These are phyloP conservation scores for Backusella liffmaniae DNA, from an alignment of 192 early-diverging fungal species.

Conservation along the genomic window DNA sequence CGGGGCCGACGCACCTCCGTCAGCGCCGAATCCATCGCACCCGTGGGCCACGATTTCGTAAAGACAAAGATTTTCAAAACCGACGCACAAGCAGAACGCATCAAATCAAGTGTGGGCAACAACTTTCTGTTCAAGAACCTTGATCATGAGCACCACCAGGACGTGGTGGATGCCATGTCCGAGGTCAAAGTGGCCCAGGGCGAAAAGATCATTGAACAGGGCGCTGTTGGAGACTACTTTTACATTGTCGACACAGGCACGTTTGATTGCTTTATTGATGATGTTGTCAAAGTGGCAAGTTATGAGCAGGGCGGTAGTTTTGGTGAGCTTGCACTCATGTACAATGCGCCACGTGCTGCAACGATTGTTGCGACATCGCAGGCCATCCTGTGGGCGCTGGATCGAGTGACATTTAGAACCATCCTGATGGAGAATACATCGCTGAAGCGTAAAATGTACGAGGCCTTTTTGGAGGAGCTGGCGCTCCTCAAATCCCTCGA, in stretches of 20 bases:
- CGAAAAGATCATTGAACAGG: conserved; percentile 88
- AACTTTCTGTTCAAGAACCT: conserved; percentile 94
- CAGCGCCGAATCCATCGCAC: conserved; percentile 95
- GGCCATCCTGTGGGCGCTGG: conserved; percentile 92
- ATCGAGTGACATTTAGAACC: conserved; percentile 95
- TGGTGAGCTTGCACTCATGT: conserved; percentile 99
- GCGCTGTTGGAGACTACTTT: conserved; percentile 95
- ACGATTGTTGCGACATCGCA: conserved; percentile 86
- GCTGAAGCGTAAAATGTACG: conserved; percentile 94
- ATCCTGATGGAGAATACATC: conserved; percentile 98
- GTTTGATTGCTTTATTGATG: conserved; percentile 87
- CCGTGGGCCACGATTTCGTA: conserved; percentile 77
- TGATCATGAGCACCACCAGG: conserved; percentile 93
- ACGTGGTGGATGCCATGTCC: conserved; percentile 95
- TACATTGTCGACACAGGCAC: conserved; percentile 96
- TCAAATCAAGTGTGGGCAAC: conserved; percentile 74
- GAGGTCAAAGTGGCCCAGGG: conserved; percentile 75
- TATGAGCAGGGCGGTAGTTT: conserved; percentile 89
- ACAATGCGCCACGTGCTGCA: conserved; percentile 97
- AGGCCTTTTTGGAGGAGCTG: conserved; percentile 93
- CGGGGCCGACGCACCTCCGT: conserved; percentile 92
- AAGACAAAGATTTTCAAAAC: conserved; percentile 90
- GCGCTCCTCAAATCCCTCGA: conserved; percentile 85
- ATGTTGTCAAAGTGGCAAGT: conserved; percentile 69
- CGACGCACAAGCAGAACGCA: conserved; percentile 79